Base-by-base conservation (phyloP, 192 early-diverging fungal species). In the Thamnidium elegans region DNA sequence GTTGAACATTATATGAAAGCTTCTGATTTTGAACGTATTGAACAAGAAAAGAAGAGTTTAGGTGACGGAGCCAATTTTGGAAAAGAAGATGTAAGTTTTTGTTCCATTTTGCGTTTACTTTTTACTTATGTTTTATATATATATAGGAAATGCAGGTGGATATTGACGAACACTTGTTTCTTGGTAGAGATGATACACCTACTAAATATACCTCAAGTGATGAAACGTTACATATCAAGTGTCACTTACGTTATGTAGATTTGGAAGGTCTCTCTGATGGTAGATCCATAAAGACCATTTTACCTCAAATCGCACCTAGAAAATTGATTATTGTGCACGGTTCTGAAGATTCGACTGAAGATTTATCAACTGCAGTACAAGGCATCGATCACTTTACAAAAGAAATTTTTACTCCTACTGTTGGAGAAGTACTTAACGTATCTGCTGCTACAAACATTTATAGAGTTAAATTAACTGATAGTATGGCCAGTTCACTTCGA, bases 271-370 rank as follows among this genome's bases (percentile, higher is more conserved):
- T 91, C 26, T 82, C 92, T 0, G 95, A 97, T 69, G 93, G 90
- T 50, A 80, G 83, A 43, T 92, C 94, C 6, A 79, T 95, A 30
- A 87, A 86, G 68, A 93, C 90, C 59, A 96, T 97, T 70, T 69
- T 99, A 10, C 80, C 87, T 20, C 86, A 90, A 66, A 82, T 94
- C 46, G 79, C 85, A 42, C 90, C 91, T 15, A 75, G 89, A 51
- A 94, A 92, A 74, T 62, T 94, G 70, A 86, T 98, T 31, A 74
- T 98, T 19, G 80, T 98, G n/a, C 96, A 94, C 66, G 96, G 94
- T 3, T 81, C 86, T 7, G 74, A 78, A 45, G 79, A 85, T 23
- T 76, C 90, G 34, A 96, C 92, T 34, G 62, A 82, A 21, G 78
- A 84, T 6, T 72, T 97, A 21, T 80, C 81, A 15, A 65, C 78